A percentile compares a stretch with the other conserved stretches of the same genome.
These are phyloP conservation scores for Fusarium tanahbumbuense DNA, from an alignment of 2,329 filamentous ascomycete genomes.

Conservation along the genomic window DNA sequence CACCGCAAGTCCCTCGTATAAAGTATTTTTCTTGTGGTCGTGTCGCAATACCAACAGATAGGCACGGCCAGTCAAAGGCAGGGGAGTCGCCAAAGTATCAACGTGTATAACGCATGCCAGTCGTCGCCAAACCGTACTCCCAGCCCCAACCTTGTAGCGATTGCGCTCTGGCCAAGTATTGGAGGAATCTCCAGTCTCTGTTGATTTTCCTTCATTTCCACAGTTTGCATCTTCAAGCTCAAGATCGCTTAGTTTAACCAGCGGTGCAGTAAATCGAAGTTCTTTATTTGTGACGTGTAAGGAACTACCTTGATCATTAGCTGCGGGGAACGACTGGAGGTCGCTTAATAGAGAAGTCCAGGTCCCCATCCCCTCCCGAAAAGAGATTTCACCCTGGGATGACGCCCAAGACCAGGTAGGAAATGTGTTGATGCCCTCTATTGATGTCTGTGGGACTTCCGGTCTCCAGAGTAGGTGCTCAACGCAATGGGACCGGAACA, in stretches of 20 bases:
- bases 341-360: not conserved
- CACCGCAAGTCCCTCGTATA: not conserved
- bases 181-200: too few relatives aligned
- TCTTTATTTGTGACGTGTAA: not conserved
- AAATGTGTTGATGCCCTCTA: too few relatives aligned
- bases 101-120: fast-evolving
- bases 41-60: not conserved
- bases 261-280: not conserved
- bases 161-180: too few relatives aligned
- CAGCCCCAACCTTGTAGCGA: fast-evolving
- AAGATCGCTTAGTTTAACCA: fast-evolving
- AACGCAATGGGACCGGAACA: not conserved
- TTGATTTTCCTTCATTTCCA: too few relatives aligned
- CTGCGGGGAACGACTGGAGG: not conserved
- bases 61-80: not conserved
- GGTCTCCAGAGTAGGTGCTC: not conserved
- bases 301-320: fast-evolving
- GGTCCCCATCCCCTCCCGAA: too few relatives aligned
- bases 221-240: fast-evolving
- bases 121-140: too few relatives aligned
- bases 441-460: not conserved
- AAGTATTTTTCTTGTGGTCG: too few relatives aligned
- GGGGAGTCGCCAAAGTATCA: fast-evolving
- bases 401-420: not conserved
- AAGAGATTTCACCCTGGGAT: not conserved